Evolutionary conservation across 768 basidiomycete species (phyloP), one percentile per base, ranked within the genome.

Genomic region (Fistulinella prunicolor): DNA sequence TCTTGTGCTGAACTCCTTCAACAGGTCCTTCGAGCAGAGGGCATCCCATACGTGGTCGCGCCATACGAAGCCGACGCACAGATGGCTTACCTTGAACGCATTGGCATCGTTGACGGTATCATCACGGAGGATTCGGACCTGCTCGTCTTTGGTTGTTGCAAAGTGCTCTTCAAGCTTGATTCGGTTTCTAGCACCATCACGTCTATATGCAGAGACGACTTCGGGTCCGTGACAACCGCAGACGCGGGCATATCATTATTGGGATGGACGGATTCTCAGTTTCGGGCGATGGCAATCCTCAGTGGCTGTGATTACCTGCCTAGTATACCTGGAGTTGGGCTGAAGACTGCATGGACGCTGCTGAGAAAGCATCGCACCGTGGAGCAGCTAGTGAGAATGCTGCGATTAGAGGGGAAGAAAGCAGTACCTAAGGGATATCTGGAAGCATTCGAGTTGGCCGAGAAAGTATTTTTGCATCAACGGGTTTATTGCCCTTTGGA

Each of bases 21-120:
- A 9, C 55, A 98, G 94, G 94, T 89, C 10, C 74, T 99, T 26
- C 79, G 79, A 40, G 89, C 86, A 10, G 94, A 96, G 61, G 69
- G 72, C 16, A 79, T 98, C 8, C 64, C 78, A 17, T 96, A 95
- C 62, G 73, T 98, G 32, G 96, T 98, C 16, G 95, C 96, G 4
- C 96, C 96, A 0, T 99, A 98, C 66, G 96, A 99, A 74, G 96
- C 96, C 1, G 96, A 99, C 61, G 93, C 96, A 1, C 96, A 99
- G 66, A 79, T 99, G 47, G 87, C 91, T 38, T 97, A 87, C 68
- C 79, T 99, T 37, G 96, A 98, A 62, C 81, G 80, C 41, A 66
- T 73, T 36, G 91, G 91, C 16, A 59, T 89, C 28, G 89, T 93
- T 34, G 86, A 94, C 63, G 96, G 85, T 3, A 86, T 99, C 65